Base-by-base conservation (phyloP, 1,139 yeast species). In the Kodamaea derodonti region DNA sequence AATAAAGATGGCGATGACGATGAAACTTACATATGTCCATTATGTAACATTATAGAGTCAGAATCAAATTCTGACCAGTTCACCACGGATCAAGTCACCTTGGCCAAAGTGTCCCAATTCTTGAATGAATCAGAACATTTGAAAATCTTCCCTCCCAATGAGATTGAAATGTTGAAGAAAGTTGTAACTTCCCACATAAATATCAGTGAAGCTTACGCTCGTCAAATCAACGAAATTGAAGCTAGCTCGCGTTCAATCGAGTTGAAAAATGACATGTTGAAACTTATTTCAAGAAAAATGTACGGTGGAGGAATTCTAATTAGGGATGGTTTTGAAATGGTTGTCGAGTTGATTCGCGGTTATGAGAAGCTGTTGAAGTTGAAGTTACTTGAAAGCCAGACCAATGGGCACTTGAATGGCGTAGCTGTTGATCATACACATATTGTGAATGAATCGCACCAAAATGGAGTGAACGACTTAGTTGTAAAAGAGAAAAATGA, bases 1-100 rank as follows among this genome's bases (percentile, higher is more conserved):
- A 39, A 57, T 51, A 43, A 48, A 2, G 48, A 49, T 4, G 49
- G 49, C 15, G 55, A 49, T 18, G 71, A 65, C 8, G 78, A 46
- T 16, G 39, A 36, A 12, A 29, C 16, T 23, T 70, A 78, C 51
- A 55, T 69, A 2, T 87, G 96, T 61, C 85, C 92, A 0, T 56
- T 83, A 8, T 87, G 96, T 60, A 67, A 34, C 40, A 52, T 48
- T 35, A 42, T 56, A 4, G 55, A 53, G 17, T 56, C 60, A 4
- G 40, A 40, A 3, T 38, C 41, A 4, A 17, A 15, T 1, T 33
- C 40, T 12, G 62, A 58, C 35, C 35, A 31, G 3, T 47, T 39
- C 32, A 40, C 58, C 7, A 24, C 32, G 1, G 41, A 46, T 4
- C 65, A 60, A 34, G 32, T 58, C 1, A 51, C 58, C 3, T 50